These are phyloP conservation scores for Olyra latifolia DNA, from an alignment of 176 grass and related monocot species.

Conservation along the genomic window DNA sequence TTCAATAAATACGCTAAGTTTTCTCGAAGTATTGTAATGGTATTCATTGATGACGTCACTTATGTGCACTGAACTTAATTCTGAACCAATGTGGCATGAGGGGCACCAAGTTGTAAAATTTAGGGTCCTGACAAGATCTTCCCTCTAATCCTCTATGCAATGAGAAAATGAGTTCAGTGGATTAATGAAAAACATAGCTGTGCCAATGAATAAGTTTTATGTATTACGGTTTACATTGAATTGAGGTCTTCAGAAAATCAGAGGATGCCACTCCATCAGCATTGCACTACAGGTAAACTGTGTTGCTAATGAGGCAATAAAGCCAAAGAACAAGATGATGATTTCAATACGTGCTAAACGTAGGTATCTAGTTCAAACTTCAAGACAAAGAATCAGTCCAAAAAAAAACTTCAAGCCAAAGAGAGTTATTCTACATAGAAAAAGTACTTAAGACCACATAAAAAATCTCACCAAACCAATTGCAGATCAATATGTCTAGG, in stretches of 20 bases:
- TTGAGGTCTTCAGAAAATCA: not conserved
- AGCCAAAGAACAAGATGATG: not conserved
- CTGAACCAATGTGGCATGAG: too few relatives aligned
- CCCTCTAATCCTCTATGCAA: not conserved
- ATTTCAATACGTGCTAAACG: not conserved
- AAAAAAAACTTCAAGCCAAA: not conserved
- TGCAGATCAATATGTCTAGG: constrained; percentile 96
- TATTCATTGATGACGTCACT: too few relatives aligned
- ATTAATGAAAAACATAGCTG: constrained; percentile 10
- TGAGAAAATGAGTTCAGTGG: not conserved
- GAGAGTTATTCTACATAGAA: not conserved
- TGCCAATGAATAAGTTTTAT: not conserved
- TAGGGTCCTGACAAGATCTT: too few relatives aligned
- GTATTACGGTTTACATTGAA: not conserved
- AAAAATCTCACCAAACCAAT: constrained; percentile 93
- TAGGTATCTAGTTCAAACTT: not conserved
- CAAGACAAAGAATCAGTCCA: not conserved
- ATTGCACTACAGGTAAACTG: constrained; percentile 1
- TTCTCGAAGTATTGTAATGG: too few relatives aligned
- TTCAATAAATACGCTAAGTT: too few relatives aligned
- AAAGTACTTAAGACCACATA: constrained; percentile 26
- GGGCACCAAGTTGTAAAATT: too few relatives aligned
- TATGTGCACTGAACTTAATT: too few relatives aligned
- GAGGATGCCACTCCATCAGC: not conserved
- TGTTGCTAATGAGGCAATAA: not conserved